Percentiles rank a stretch among this genome's conserved stretches.
phyloP scores from a whole-genome alignment of 441 rosid species.

The Arabidopsis hybrid region DNA sequence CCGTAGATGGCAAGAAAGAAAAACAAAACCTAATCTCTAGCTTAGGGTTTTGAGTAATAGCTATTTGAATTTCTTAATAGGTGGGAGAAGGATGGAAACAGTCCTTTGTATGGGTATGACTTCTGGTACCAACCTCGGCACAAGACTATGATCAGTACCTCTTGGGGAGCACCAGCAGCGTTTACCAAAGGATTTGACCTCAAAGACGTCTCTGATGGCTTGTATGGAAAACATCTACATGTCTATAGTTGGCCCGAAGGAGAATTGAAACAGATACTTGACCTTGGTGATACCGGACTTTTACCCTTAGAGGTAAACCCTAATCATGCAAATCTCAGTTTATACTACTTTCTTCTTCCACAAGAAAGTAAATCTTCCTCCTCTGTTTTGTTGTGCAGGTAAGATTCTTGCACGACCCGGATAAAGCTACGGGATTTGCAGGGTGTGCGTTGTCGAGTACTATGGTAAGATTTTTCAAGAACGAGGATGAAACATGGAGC shows the following conservation, averaged over 20 bases:
- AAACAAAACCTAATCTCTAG: not conserved
- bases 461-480: slow-evolving; percentile 82
- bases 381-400: slow-evolving; percentile 47
- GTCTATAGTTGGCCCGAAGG: slow-evolving; percentile 88
- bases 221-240: slow-evolving; percentile 77
- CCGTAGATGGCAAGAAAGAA: not conserved
- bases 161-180: slow-evolving; percentile 94
- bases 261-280: slow-evolving; percentile 80
- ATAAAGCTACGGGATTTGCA: slow-evolving; percentile 75
- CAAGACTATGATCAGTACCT: slow-evolving; percentile 85
- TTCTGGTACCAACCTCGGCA: slow-evolving; percentile 95
- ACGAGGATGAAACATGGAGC: slow-evolving; percentile 70
- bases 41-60: slow-evolving; percentile 5
- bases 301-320: slow-evolving; percentile 73
- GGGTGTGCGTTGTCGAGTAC: slow-evolving; percentile 78
- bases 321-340: not conserved
- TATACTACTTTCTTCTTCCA: not conserved
- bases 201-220: slow-evolving; percentile 82
- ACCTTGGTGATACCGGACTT: slow-evolving; percentile 77
- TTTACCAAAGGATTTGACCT: slow-evolving; percentile 79
- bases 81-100: slow-evolving; percentile 85
- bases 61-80: slow-evolving; percentile 36
- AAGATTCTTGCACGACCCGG: slow-evolving; percentile 88
- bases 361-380: slow-evolving; percentile 3
- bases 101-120: slow-evolving; percentile 81